Evolutionary conservation across 2,329 filamentous ascomycete genomes (phyloP).

Genomic region (Fusarium palustre): DNA sequence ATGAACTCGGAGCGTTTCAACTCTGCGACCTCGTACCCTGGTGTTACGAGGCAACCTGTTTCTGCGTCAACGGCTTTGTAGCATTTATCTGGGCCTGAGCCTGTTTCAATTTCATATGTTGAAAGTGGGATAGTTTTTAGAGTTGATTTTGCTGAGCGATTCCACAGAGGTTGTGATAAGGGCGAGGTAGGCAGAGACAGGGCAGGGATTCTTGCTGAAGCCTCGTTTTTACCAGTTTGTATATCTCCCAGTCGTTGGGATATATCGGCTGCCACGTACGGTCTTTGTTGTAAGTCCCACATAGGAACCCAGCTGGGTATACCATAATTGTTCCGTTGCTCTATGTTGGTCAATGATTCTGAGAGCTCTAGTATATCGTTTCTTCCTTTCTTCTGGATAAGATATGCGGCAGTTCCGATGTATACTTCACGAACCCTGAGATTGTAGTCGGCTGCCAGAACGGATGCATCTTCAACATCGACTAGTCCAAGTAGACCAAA

Average conservation of each 20-base stretch:
- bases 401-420: constrained; percentile 26
- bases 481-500: constrained; percentile 28
- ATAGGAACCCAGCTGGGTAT: constrained; percentile 31
- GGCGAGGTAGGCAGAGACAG: background rate
- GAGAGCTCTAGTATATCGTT: constrained; percentile 10
- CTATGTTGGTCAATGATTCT: background rate
- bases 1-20: background rate
- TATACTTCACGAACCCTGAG: constrained; percentile 31
- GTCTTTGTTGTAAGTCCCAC: constrained; percentile 20
- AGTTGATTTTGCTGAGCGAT: background rate
- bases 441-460: constrained; percentile 19
- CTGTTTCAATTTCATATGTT: background rate
- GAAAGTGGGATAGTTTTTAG: background rate
- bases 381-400: constrained; percentile 1
- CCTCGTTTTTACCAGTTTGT: background rate
- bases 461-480: background rate
- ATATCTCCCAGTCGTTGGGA: constrained; percentile 2
- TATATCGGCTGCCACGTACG: constrained; percentile 1
- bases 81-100: background rate
- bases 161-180: background rate
- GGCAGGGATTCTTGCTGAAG: background rate
- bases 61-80: constrained; percentile 4
- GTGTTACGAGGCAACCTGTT: constrained; percentile 17
- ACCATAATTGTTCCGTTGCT: constrained; percentile 15
- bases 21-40: constrained; percentile 14